phyloP scores from a whole-genome alignment of 108 stramenopile genomes.

The Schizochytrium sp. region DNA sequence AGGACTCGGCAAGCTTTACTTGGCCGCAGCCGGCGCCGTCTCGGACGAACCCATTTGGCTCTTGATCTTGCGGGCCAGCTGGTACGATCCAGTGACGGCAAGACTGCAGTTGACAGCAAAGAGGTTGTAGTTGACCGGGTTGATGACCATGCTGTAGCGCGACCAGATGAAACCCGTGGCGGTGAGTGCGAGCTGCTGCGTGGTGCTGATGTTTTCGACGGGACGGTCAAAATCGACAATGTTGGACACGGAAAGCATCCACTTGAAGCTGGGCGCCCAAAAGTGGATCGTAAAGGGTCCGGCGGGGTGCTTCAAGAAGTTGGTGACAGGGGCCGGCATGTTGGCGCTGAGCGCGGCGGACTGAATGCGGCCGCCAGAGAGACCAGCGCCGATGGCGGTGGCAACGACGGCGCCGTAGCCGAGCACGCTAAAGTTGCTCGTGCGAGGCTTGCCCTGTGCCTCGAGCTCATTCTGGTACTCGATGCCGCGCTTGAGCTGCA shows the following conservation, averaged over 20 bases:
- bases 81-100: constrained; percentile 33
- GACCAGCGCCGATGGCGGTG: background rate
- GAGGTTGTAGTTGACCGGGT: constrained; percentile 38
- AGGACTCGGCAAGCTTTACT: background rate
- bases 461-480: constrained; percentile 14
- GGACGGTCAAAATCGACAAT: constrained; percentile 27
- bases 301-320: constrained; percentile 1
- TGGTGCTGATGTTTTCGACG: constrained; percentile 13
- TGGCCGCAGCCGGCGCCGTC: background rate
- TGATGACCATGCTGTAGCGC: constrained; percentile 37
- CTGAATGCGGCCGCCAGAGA: background rate
- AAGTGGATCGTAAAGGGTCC: constrained; percentile 5
- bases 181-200: background rate
- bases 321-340: background rate
- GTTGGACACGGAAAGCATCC: constrained; percentile 12
- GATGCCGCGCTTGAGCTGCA: constrained; percentile 24
- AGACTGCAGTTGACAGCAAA: constrained; percentile 34
- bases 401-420: background rate
- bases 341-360: background rate
- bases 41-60: background rate
- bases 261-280: constrained; percentile 7
- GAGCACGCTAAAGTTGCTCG: background rate
- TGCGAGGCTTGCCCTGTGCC: background rate
- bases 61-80: constrained; percentile 30
- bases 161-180: constrained; percentile 34